These are phyloP conservation scores for Lagerstroemia speciosa DNA, from an alignment of 345 rosid species.

Conservation along the genomic window DNA sequence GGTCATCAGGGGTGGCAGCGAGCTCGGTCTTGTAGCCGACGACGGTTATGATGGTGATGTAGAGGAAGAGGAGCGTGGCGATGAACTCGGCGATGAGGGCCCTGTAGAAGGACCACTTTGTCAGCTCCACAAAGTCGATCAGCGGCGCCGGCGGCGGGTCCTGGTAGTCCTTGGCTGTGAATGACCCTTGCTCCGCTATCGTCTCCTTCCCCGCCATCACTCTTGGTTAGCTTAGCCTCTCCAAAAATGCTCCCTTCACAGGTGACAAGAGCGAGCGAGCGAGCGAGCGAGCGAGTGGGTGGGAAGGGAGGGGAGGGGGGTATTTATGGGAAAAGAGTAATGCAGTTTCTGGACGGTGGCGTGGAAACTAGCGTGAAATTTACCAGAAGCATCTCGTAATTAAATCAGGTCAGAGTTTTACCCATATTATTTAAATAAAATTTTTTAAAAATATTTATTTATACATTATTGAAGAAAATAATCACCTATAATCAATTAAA, in stretches of 20 bases:
- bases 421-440: too few species aligned
- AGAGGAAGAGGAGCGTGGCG: slow-evolving; percentile 75
- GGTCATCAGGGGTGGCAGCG: slow-evolving; percentile 21
- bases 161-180: slow-evolving; percentile 56
- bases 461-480: too few species aligned
- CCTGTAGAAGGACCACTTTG: too few species aligned
- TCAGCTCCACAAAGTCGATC: too few species aligned
- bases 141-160: too few species aligned
- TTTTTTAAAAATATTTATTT: too few species aligned
- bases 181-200: slow-evolving; percentile 33
- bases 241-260: not conserved
- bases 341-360: too few species aligned
- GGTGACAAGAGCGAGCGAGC: not conserved
- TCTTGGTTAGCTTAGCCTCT: not conserved
- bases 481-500: too few species aligned
- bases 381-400: too few species aligned
- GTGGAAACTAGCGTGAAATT: too few species aligned
- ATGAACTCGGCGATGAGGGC: too few species aligned
- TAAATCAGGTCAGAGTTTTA: not conserved
- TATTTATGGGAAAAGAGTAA: too few species aligned
- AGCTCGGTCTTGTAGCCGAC: slow-evolving; percentile 59
- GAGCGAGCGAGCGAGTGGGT: not conserved
- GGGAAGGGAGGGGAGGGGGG: not conserved
- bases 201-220: slow-evolving; percentile 31
- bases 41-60: slow-evolving; percentile 60